Conservation (phyloP, 331 rosid species). For the Acacia concinna region DNA sequence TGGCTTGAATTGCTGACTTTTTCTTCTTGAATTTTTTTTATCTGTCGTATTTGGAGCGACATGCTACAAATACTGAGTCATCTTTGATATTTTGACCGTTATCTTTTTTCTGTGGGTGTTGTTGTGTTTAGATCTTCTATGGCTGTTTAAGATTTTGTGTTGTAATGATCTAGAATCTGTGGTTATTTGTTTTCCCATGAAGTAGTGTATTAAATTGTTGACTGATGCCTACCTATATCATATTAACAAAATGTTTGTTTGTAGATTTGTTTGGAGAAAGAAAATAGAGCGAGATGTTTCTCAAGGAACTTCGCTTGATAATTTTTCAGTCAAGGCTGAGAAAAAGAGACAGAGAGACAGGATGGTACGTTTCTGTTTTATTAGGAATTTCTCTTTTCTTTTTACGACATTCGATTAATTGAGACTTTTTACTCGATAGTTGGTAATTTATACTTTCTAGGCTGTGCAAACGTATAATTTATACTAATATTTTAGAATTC, state of each 20-base stretch:
- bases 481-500: background rate
- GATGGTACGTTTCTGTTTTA: conserved; percentile 54
- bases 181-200: background rate
- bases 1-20: conserved; percentile 14
- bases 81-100: conserved; percentile 1
- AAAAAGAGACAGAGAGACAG: conserved; percentile 77
- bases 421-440: background rate
- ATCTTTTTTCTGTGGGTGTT: background rate
- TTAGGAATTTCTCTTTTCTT: background rate
- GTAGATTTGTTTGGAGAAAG: conserved; percentile 96
- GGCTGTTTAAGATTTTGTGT: background rate
- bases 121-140: background rate
- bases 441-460: background rate
- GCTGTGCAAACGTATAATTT: background rate
- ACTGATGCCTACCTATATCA: background rate
- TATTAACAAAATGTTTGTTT: conserved; percentile 21
- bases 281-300: conserved; percentile 89
- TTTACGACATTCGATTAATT: background rate
- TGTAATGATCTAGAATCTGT: conserved; percentile 17
- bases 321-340: conserved; percentile 74
- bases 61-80: background rate
- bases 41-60: background rate
- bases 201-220: background rate
- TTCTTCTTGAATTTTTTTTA: background rate
- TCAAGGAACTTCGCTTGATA: conserved; percentile 67